phyloP scores from a whole-genome alignment of 345 rosid genomes.

The Salix purpurea region DNA sequence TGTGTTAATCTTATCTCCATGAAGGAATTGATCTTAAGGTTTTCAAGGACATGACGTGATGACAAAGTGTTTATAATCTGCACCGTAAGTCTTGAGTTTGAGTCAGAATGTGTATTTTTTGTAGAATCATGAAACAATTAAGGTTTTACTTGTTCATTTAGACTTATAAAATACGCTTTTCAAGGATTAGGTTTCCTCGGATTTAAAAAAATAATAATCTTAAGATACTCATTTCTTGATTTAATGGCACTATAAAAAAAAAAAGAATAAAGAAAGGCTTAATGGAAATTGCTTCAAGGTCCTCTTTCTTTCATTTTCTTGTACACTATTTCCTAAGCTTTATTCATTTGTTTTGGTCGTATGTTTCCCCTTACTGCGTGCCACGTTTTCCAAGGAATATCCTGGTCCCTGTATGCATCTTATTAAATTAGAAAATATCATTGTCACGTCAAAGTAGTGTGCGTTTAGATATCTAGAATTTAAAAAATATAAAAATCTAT shows the following conservation, averaged over 20 bases:
- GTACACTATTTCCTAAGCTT: not conserved
- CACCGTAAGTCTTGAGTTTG: too few relatives aligned
- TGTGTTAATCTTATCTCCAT: too few relatives aligned
- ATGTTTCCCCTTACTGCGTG: not conserved
- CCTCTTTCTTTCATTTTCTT: not conserved
- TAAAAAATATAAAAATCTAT: not conserved
- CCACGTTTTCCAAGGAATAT: not conserved
- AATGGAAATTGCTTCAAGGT: not conserved
- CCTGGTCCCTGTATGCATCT: not conserved
- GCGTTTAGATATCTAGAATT: not conserved
- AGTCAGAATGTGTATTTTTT: too few relatives aligned
- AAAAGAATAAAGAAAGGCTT: too few relatives aligned
- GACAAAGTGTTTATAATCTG: too few relatives aligned
- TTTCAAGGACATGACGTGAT: fast-evolving
- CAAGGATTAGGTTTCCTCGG: too few relatives aligned
- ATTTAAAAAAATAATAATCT: too few relatives aligned
- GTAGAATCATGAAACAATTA: too few relatives aligned
- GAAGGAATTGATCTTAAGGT: not conserved
- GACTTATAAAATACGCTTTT: too few relatives aligned
- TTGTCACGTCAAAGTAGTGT: not conserved
- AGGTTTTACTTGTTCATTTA: too few relatives aligned
- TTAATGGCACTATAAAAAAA: too few relatives aligned
- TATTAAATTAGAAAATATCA: not conserved
- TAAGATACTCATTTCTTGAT: too few relatives aligned
- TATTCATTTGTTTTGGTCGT: not conserved